Evolutionary conservation across 1,284 basidiomycete species (phyloP).

Genomic region (Rugosomyces carneus): DNA sequence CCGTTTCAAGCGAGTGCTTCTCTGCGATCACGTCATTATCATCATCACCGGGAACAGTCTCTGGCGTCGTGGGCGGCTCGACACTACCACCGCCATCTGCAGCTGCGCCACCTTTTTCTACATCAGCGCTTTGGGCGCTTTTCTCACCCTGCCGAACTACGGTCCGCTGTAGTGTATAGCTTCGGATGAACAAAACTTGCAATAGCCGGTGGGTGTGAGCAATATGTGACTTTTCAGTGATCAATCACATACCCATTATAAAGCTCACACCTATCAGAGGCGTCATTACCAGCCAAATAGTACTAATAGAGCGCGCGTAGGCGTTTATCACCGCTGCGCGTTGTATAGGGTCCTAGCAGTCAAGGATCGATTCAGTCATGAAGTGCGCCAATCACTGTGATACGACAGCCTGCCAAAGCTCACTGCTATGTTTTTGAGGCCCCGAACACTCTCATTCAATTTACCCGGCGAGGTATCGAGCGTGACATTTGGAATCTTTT

Average conservation of each 20-base stretch:
- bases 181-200: constrained; percentile 47
- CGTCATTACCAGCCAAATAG: constrained; percentile 68
- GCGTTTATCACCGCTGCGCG: constrained; percentile 57
- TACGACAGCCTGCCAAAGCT: background rate
- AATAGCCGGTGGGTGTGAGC: background rate
- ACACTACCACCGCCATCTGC: constrained; percentile 2
- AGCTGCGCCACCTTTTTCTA: constrained; percentile 22
- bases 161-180: constrained; percentile 59
- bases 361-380: background rate
- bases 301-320: constrained; percentile 61
- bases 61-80: background rate
- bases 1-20: constrained; percentile 15
- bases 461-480: constrained; percentile 47
- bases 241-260: constrained; percentile 43
- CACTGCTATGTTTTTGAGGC: constrained; percentile 44
- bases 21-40: constrained; percentile 15
- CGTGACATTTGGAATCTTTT: constrained; percentile 38
- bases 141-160: constrained; percentile 36
- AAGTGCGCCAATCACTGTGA: background rate
- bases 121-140: constrained; percentile 16
- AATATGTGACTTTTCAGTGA: background rate
- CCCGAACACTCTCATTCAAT: constrained; percentile 51
- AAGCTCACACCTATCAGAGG: constrained; percentile 55
- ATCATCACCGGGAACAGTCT: constrained; percentile 6
- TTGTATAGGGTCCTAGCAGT: constrained; percentile 37